Evolutionary conservation across 345 rosid species (phyloP).

Genomic region (Eucalyptus decipiens): DNA sequence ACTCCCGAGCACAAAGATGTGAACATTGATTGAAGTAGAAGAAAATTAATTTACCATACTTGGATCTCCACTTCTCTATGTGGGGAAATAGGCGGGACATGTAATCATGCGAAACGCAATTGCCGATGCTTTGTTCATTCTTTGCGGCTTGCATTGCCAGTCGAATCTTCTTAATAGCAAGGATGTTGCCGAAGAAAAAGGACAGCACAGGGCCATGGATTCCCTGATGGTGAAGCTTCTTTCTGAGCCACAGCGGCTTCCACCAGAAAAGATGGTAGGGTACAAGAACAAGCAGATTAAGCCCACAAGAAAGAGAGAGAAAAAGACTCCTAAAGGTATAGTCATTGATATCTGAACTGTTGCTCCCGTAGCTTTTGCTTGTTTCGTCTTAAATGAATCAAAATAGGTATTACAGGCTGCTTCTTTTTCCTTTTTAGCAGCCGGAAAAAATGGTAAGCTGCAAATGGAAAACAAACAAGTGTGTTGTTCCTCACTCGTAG

Average conservation of each 20-base stretch:
- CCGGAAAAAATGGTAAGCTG: background rate
- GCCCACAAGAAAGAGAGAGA: background rate
- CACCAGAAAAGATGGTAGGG: background rate
- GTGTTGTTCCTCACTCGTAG: background rate
- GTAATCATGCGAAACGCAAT: too few relatives aligned
- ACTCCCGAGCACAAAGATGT: too few relatives aligned
- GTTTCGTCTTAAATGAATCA: background rate
- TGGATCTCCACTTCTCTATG: too few relatives aligned
- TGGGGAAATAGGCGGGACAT: too few relatives aligned
- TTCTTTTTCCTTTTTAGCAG: background rate
- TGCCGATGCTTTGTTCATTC: too few relatives aligned
- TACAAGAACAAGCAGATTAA: background rate
- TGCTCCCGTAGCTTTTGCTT: background rate
- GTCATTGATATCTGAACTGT: background rate
- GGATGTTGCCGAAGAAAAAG: too few relatives aligned
- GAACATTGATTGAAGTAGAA: too few relatives aligned
- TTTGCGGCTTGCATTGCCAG: too few relatives aligned
- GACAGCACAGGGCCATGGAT: too few relatives aligned
- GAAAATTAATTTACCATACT: too few relatives aligned
- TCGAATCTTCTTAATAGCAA: too few relatives aligned
- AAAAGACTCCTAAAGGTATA: background rate
- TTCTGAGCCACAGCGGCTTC: background rate
- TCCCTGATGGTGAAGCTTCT: constrained; percentile 1
- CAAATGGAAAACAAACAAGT: background rate
- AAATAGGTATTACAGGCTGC: background rate